These are phyloP conservation scores for Suillus lakei DNA, from an alignment of 768 basidiomycete genomes.

Conservation along the genomic window DNA sequence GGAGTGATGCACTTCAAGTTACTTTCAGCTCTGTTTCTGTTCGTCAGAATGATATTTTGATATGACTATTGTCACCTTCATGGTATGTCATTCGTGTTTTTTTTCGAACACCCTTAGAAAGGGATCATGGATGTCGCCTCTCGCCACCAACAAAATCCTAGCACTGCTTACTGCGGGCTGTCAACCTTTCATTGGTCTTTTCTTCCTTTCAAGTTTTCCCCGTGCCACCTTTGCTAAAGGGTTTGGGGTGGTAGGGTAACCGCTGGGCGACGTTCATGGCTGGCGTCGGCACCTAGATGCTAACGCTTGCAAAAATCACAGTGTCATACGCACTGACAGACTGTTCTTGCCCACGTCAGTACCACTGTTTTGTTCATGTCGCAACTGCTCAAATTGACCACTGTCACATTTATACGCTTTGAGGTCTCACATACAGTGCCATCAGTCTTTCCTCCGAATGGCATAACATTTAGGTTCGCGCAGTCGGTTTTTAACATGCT, in stretches of 20 bases:
- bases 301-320: neutral
- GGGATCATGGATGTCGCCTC: neutral
- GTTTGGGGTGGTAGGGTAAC: neutral
- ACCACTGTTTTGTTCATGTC: neutral
- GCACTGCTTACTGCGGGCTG: neutral
- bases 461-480: neutral
- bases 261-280: neutral
- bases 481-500: neutral
- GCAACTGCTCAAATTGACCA: no score
- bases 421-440: neutral
- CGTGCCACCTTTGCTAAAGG: neutral
- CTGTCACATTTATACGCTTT: neutral
- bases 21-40: neutral
- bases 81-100: neutral
- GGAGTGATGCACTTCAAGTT: neutral
- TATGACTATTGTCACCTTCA: neutral
- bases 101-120: neutral
- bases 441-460: neutral
- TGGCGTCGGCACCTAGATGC: neutral
- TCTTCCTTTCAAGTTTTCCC: neutral
- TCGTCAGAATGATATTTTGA: neutral
- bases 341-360: neutral
- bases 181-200: neutral
- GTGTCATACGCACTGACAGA: neutral
- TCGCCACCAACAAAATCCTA: neutral